phyloP scores from a whole-genome alignment of 768 basidiomycete genomes.

The Phlebiopsis flavidoalba region DNA sequence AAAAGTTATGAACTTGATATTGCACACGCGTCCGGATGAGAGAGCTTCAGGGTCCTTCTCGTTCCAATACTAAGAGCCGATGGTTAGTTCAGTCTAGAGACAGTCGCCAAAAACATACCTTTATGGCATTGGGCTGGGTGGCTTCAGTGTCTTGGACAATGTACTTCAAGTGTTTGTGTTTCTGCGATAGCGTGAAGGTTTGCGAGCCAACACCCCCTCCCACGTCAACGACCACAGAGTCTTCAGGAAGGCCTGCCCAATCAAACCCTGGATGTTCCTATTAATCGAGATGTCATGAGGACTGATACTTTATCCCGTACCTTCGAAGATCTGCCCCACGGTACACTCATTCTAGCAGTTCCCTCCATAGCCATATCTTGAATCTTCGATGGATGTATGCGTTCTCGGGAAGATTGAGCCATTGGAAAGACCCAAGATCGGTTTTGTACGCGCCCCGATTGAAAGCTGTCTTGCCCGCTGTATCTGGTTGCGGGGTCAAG shows the following conservation, averaged over 20 bases:
- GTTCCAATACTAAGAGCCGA: slow-evolving; percentile 6
- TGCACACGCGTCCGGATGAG: not conserved
- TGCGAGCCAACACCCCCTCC: slow-evolving; percentile 18
- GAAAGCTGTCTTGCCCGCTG: slow-evolving; percentile 14
- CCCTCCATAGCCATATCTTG: slow-evolving; percentile 22
- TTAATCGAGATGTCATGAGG: not conserved
- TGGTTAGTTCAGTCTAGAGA: not conserved
- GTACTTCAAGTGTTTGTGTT: slow-evolving; percentile 10
- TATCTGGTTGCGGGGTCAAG: slow-evolving; percentile 14
- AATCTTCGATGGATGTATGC: slow-evolving; percentile 16
- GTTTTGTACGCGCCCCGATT: slow-evolving; percentile 14
- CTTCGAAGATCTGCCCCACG: slow-evolving; percentile 7
- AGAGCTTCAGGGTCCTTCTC: slow-evolving; percentile 5
- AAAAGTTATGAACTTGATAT: slow-evolving; percentile 19
- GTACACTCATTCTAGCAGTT: not conserved
- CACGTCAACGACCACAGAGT: slow-evolving; percentile 18
- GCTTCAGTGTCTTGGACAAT: slow-evolving; percentile 19
- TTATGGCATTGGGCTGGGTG: slow-evolving; percentile 22
- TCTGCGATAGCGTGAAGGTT: slow-evolving; percentile 14
- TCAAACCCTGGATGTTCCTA: slow-evolving; percentile 11
- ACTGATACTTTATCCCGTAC: not conserved
- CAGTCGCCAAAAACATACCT: slow-evolving; percentile 8
- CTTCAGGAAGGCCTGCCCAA: slow-evolving; percentile 15
- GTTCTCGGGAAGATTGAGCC: slow-evolving; percentile 23
- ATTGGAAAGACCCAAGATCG: slow-evolving; percentile 13